Evolutionary conservation across 106 monocot species (phyloP), one percentile per base, ranked within the genome.

Genomic region (Alisma plantagoaquatica): DNA sequence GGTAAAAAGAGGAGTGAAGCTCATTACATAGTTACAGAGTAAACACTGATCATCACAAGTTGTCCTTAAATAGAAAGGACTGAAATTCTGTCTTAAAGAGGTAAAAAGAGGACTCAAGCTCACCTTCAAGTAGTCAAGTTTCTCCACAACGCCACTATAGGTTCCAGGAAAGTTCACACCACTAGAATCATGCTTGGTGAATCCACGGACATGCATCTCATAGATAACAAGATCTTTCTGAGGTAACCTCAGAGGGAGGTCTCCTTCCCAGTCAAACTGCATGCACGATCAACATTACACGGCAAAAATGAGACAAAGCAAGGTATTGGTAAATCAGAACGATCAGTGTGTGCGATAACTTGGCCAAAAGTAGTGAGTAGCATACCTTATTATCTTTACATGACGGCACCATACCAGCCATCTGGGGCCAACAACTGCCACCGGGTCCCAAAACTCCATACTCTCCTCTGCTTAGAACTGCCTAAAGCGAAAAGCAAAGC

Each of bases 211-310:
- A 71, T 93, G 93, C 87, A 93, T 93, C 68, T 93, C 87, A 70
- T 87, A 93, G 42, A 93, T 75, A 41, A 93, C 64, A 23, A 87
- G 77, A 42, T 86, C 87, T 44, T 58, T 80, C 41, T 87, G 83
- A 51, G 62, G 77, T 56, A 64, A 54, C 2, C 28, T 26, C 18
- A 93, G 46, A 49, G 77, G 93, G 43, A 83, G 45, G 53, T 93
- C 93, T 62, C 93, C 87, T 57, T 93, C 77, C 92, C 92, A 93
- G 48, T 93, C 87, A 80, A 93, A 93, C 92, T 93, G 69, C 57
- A 50, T 10, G 44, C 44, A 50, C 25, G 15, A 50, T 23, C 23
- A 4, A 50, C 14, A 23, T 11, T 50, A 17, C 14, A 21, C 17
- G 26, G 25, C 14, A 15, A 20, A 51, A 54, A 38, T 49, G 5